Conservation (phyloP, 257 asterid genomes). For the Solanum clarkiae region DNA sequence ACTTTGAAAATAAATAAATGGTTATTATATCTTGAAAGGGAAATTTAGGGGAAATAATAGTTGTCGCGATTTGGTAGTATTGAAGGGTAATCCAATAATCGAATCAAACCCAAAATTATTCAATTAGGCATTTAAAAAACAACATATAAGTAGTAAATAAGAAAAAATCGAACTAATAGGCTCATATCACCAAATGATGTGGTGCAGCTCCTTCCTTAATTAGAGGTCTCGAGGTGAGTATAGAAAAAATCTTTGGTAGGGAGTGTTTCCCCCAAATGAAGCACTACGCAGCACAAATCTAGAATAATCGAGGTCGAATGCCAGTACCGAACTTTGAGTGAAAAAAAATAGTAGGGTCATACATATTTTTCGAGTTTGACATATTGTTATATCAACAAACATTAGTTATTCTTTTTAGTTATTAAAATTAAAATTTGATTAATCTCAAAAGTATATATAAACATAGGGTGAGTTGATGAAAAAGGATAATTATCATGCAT, state of each 20-base stretch:
- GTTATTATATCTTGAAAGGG: neutral
- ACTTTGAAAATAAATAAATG: neutral
- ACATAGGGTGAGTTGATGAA: neutral
- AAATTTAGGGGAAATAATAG: neutral
- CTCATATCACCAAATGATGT: too few species aligned
- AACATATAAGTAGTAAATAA: neutral
- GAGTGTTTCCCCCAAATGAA: too few species aligned
- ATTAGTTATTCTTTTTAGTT: neutral
- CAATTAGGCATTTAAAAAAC: too few species aligned
- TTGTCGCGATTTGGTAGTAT: neutral
- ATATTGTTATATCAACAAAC: neutral
- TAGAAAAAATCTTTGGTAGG: too few species aligned
- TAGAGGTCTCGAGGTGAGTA: too few species aligned
- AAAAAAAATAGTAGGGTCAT: neutral
- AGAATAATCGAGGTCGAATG: too few species aligned
- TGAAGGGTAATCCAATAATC: neutral
- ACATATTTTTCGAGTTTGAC: neutral
- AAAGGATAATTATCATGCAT: neutral
- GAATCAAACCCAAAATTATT: neutral
- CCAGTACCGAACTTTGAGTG: too few species aligned
- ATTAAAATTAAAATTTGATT: neutral
- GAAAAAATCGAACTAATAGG: neutral
- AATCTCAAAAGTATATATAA: neutral
- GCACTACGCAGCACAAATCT: too few species aligned
- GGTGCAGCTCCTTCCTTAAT: too few species aligned